Conservation (phyloP, 257 asterid species). For the Thymus mandschuricus region DNA sequence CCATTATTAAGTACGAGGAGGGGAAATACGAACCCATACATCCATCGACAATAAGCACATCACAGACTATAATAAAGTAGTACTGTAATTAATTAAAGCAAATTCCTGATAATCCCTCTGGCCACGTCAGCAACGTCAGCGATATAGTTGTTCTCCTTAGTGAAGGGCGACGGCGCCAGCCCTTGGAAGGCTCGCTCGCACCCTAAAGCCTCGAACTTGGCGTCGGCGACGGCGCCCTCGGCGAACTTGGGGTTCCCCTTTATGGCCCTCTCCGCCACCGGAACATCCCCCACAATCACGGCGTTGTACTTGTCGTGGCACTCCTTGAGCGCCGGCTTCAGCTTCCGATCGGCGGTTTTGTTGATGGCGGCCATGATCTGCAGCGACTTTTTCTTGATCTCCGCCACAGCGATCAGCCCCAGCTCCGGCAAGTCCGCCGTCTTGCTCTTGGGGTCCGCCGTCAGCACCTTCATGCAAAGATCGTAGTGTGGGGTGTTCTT, state of each 20-base stretch:
- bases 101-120: conserved; percentile 49
- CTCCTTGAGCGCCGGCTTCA: conserved; percentile 23
- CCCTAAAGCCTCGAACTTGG: conserved; percentile 46
- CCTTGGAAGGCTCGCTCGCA: conserved; percentile 45
- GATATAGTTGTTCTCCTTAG: conserved; percentile 28
- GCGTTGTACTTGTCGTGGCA: conserved; percentile 39
- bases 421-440: conserved; percentile 42
- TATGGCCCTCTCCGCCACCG: conserved; percentile 45
- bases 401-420: conserved; percentile 45
- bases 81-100: conserved; percentile 31
- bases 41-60: no score
- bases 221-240: conserved; percentile 59
- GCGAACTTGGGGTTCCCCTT: conserved; percentile 63
- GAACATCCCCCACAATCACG: conserved; percentile 42
- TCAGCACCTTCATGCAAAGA: conserved; percentile 48
- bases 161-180: conserved; percentile 38
- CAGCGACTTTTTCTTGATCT: conserved; percentile 37
- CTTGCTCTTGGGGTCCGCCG: conserved; percentile 26
- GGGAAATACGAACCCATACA: no score
- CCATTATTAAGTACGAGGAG: no score
- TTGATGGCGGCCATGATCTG: conserved; percentile 25
- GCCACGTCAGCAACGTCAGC: conserved; percentile 48
- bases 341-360: conserved; percentile 2
- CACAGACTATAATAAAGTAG: no score
- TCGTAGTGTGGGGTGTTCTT: conserved; percentile 60